These are phyloP conservation scores for Penicillium sp. DNA, from an alignment of 2,329 filamentous ascomycete species.

Conservation along the genomic window DNA sequence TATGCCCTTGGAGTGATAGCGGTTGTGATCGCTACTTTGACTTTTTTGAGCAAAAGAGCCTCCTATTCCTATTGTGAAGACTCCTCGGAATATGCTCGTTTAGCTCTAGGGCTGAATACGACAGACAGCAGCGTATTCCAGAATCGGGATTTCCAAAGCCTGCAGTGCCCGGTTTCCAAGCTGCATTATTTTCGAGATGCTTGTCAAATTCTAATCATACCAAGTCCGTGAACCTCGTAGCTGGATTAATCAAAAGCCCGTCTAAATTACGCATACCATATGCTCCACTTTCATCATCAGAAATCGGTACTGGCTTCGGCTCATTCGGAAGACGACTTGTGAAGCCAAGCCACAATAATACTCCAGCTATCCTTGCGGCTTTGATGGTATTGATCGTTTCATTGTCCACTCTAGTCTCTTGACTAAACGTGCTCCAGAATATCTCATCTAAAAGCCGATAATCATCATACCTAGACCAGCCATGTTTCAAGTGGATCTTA, in stretches of 20 bases:
- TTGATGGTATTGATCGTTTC: conserved; percentile 30
- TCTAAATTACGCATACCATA: conserved; percentile 43
- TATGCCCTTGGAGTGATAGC: too few relatives aligned
- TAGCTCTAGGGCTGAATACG: too few relatives aligned
- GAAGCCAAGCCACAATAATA: conserved; percentile 39
- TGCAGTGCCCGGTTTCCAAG: too few relatives aligned
- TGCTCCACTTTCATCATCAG: conserved; percentile 34
- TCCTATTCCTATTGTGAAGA: too few relatives aligned
- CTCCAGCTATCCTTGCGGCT: conserved; percentile 33
- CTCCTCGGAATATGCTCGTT: too few relatives aligned
- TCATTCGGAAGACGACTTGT: conserved; percentile 41
- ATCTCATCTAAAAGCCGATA: conserved; percentile 27
- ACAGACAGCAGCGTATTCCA: too few relatives aligned
- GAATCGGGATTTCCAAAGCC: too few relatives aligned
- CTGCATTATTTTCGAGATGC: too few relatives aligned
- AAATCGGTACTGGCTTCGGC: conserved; percentile 36
- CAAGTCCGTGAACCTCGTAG: conserved; percentile 25
- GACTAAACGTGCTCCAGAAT: conserved; percentile 37
- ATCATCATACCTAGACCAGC: conserved; percentile 37
- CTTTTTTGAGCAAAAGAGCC: too few relatives aligned
- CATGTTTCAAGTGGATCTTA: conserved; percentile 37
- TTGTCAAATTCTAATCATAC: too few relatives aligned
- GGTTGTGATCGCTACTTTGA: too few relatives aligned
- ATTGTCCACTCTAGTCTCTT: conserved; percentile 31
- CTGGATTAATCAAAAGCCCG: conserved; percentile 37